Percentiles rank a stretch among this genome's conserved stretches.
Conservation (phyloP, 2,329 filamentous ascomycete genomes). For the Sporothrix variecibatus region DNA sequence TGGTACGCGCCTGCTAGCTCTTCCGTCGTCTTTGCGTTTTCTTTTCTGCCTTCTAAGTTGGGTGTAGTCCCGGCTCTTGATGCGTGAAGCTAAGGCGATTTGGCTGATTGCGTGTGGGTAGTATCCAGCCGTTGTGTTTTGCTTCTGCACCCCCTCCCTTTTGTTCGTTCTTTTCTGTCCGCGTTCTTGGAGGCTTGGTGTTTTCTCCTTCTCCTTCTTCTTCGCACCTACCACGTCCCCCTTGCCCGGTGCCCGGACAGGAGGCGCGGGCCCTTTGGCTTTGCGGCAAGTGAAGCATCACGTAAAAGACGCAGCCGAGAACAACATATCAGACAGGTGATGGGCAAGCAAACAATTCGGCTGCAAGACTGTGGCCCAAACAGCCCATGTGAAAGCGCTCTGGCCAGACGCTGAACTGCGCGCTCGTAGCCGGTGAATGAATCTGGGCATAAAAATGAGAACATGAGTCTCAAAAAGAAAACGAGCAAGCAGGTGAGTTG, state of each 20-base stretch:
- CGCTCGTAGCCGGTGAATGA: not conserved
- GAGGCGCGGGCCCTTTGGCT: not conserved
- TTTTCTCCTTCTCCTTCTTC: not conserved
- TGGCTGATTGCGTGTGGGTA: conserved; percentile 23
- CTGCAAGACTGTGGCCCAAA: conserved; percentile 4
- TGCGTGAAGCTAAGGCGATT: conserved; percentile 1
- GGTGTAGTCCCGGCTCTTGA: conserved; percentile 26
- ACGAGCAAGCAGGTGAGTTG: not conserved
- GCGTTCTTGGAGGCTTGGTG: not conserved
- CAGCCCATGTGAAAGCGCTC: conserved; percentile 23
- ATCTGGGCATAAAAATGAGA: not conserved
- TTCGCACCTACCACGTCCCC: not conserved
- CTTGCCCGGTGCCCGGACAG: not conserved
- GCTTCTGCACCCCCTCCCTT: conserved; percentile 3
- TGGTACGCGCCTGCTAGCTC: not conserved
- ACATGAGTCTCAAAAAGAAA: not conserved
- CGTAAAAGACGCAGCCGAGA: conserved; percentile 4
- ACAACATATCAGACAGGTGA: not conserved
- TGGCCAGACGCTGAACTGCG: conserved; percentile 5
- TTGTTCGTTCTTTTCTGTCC: not conserved
- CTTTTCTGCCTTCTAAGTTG: conserved; percentile 24
- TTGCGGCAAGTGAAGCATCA: not conserved
- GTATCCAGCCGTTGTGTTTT: conserved; percentile 9
- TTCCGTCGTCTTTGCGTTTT: conserved; percentile 1
- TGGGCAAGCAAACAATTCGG: not conserved